phyloP scores from a whole-genome alignment of 2,329 filamentous ascomycete genomes.

The Alternaria brassicae region DNA sequence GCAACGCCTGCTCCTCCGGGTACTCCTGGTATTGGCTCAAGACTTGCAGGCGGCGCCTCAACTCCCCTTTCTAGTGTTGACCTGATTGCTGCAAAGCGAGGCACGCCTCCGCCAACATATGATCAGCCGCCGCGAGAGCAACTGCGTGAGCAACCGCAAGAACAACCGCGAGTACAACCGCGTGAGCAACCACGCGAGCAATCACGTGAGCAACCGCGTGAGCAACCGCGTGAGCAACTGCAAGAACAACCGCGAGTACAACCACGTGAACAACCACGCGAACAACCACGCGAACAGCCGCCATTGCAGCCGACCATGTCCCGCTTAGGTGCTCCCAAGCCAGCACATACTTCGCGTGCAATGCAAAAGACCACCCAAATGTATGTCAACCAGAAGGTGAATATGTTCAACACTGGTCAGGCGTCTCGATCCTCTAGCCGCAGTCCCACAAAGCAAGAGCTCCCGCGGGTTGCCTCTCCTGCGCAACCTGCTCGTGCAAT shows the following conservation, averaged over 20 bases:
- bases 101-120: constrained; percentile 87
- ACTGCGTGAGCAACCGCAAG: not conserved
- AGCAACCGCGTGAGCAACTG: constrained; percentile 50
- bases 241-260: constrained; percentile 29
- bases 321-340: constrained; percentile 84
- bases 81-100: constrained; percentile 66
- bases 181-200: not conserved
- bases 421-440: constrained; percentile 65
- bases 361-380: constrained; percentile 96
- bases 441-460: constrained; percentile 54
- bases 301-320: constrained; percentile 71
- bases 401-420: constrained; percentile 68
- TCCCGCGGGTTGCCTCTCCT: constrained; percentile 67
- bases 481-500: constrained; percentile 64
- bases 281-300: constrained; percentile 33
- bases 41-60: constrained; percentile 52
- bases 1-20: constrained; percentile 71
- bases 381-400: constrained; percentile 82
- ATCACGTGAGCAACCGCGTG: not conserved
- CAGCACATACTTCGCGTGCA: constrained; percentile 88
- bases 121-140: constrained; percentile 62
- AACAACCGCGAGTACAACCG: not conserved
- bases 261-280: not conserved
- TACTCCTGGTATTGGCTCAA: constrained; percentile 49
- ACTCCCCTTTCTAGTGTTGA: constrained; percentile 55